Evolutionary conservation across 805 yeast genomes (phyloP).

Genomic region (Yarrowia sp.): DNA sequence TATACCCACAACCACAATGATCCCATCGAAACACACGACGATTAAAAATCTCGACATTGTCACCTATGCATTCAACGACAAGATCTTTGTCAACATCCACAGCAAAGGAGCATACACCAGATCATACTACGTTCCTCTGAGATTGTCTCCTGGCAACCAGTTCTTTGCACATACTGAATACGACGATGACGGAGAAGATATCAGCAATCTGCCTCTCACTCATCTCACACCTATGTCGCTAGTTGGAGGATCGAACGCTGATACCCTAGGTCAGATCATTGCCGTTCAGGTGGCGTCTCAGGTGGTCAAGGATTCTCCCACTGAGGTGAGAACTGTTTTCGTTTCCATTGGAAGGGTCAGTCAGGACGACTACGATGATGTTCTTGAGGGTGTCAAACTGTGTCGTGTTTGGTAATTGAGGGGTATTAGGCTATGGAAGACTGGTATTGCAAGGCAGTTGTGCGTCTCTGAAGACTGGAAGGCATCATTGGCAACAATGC

Average conservation of each 20-base stretch:
- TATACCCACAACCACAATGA: conserved; percentile 10
- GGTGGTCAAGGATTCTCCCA: conserved; percentile 22
- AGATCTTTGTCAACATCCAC: conserved; percentile 48
- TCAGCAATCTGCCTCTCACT: conserved; percentile 43
- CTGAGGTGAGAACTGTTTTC: conserved; percentile 25
- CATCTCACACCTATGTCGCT: conserved; percentile 45
- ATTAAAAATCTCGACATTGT: conserved; percentile 47
- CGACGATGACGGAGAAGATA: conserved; percentile 37
- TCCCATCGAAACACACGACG: conserved; percentile 39
- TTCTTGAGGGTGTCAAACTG: conserved; percentile 8
- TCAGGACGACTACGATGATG: conserved; percentile 24
- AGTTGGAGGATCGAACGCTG: conserved; percentile 43
- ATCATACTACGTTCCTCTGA: conserved; percentile 44
- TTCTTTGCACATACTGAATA: conserved; percentile 18
- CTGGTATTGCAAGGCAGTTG: too few species aligned
- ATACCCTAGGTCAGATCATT: conserved; percentile 31
- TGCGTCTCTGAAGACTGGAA: too few species aligned
- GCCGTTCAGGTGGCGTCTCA: conserved; percentile 38
- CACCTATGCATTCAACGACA: conserved; percentile 46
- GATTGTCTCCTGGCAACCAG: conserved; percentile 40
- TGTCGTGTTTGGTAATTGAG: conserved; percentile 23
- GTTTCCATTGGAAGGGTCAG: conserved; percentile 25
- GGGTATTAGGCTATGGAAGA: neutral
- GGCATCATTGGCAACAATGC: too few species aligned
- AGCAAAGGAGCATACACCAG: conserved; percentile 47